Conservation (phyloP, 371 early-diverging fungal species). For the Saksenaea oblongispora region DNA sequence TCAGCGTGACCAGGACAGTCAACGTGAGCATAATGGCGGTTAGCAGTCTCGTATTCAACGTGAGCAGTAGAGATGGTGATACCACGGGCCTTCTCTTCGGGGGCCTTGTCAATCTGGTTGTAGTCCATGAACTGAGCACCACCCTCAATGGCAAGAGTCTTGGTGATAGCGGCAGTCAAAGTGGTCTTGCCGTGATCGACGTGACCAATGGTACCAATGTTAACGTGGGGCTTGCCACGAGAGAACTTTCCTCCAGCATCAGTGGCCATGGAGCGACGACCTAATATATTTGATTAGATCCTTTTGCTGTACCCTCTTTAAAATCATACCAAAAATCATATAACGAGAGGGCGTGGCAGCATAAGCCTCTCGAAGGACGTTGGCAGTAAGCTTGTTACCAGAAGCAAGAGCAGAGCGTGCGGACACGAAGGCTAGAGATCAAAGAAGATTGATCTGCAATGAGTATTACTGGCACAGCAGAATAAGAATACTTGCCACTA, state of each 20-base stretch:
- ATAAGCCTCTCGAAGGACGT: slow-evolving; percentile 42
- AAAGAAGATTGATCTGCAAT: background rate
- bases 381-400: slow-evolving; percentile 50
- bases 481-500: slow-evolving; percentile 27
- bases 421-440: slow-evolving; percentile 32
- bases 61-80: slow-evolving; percentile 97
- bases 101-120: slow-evolving; percentile 96
- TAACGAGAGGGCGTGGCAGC: slow-evolving; percentile 40
- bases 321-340: slow-evolving; percentile 41
- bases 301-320: background rate
- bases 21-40: slow-evolving; percentile 96
- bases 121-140: slow-evolving; percentile 95
- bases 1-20: slow-evolving; percentile 99
- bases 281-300: slow-evolving; percentile 13
- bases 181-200: slow-evolving; percentile 99
- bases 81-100: slow-evolving; percentile 97
- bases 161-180: slow-evolving; percentile 99
- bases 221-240: slow-evolving; percentile 96
- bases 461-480: background rate
- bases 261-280: slow-evolving; percentile 50
- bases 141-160: slow-evolving; percentile 75
- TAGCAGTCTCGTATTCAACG: slow-evolving; percentile 92
- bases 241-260: slow-evolving; percentile 59
- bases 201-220: slow-evolving; percentile 99
- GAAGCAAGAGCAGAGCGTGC: slow-evolving; percentile 43